Base-by-base conservation (phyloP, 192 early-diverging fungal species). In the Umbelopsis ramanniana region DNA sequence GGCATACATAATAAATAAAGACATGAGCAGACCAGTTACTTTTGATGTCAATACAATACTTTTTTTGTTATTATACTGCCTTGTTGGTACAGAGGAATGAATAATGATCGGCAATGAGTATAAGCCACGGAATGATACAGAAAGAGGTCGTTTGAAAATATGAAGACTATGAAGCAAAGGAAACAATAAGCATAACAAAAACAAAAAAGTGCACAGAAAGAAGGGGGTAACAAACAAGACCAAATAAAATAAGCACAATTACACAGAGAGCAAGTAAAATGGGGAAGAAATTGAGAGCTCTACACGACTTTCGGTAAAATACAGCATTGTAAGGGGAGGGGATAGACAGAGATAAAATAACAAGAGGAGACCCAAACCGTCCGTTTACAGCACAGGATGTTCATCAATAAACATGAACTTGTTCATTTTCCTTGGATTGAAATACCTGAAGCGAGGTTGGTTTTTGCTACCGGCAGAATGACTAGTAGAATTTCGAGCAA, bases 401-500 rank as follows among this genome's bases (percentile, higher is more conserved):
- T 80, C 79, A 55, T 80, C 79, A 60, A 80, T 80, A 60, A 80
- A 80, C 46, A 80, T 40, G 71, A 71, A 73, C 60, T 80, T 80
- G 72, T 80, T 80, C 71, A 74, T 54, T 54, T 73, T 80, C 35
- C 75, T 66, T 23, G 79, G 79, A 57, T 80, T 80, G 43, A 80
- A 80, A 45, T 80, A 80, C 17, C 79, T 48, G 60, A 80, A 80
- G 9, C 79, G 67, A 43, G 77, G 57, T 66, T 75, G 74, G 24
- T 60, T 70, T 52, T 75, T 75, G 22, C 38, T 53, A 46, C 35
- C 22, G 24, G 67, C 22, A 45, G 73, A 74, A 57, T 60, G 54
- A 48, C 67, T 69, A 35, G 73, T 69, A 22, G 73, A 53, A 29
- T 69, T 74, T 14, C 54, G 67, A 46, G 45, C 53, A 50, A 45